Conservation (phyloP, 768 basidiomycete genomes). For the Rossbeevera mucosa region DNA sequence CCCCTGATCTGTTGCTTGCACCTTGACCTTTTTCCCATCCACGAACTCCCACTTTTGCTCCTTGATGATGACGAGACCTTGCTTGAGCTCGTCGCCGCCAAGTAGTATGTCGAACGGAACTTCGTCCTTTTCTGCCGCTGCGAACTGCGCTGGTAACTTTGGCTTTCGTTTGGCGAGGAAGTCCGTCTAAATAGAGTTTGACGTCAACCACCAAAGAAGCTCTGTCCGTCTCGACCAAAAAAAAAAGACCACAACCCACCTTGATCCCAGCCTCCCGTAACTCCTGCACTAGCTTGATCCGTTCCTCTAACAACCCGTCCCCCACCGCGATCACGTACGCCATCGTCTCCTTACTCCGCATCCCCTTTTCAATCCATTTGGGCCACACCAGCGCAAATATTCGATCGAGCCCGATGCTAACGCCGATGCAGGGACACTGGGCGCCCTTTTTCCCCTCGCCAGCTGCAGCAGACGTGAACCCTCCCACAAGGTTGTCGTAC, state of each 20-base stretch:
- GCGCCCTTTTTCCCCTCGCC: constrained; percentile 66
- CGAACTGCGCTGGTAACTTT: constrained; percentile 82
- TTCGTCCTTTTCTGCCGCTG: constrained; percentile 84
- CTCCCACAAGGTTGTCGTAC: constrained; percentile 91
- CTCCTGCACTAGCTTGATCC: constrained; percentile 74
- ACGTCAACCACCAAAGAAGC: not conserved
- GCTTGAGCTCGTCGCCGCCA: constrained; percentile 80
- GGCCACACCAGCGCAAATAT: constrained; percentile 90
- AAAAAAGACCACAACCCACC: constrained; percentile 36
- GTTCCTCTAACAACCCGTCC: constrained; percentile 81
- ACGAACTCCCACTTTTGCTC: constrained; percentile 81
- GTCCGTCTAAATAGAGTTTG: constrained; percentile 59
- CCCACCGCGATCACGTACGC: constrained; percentile 91
- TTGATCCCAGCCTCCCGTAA: constrained; percentile 85
- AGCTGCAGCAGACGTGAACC: constrained; percentile 81
- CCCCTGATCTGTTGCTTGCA: constrained; percentile 60
- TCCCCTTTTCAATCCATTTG: constrained; percentile 74
- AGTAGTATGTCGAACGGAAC: constrained; percentile 91
- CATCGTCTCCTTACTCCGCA: constrained; percentile 87
- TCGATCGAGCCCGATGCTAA: constrained; percentile 89
- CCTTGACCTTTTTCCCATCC: constrained; percentile 64
- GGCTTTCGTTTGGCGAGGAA: constrained; percentile 92
- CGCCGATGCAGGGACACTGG: constrained; percentile 82
- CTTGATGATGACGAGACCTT: constrained; percentile 85
- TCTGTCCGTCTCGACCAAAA: not conserved